Evolutionary conservation across 2,329 filamentous ascomycete genomes (phyloP).

Genomic region (Colletotrichum euphorbiae): DNA sequence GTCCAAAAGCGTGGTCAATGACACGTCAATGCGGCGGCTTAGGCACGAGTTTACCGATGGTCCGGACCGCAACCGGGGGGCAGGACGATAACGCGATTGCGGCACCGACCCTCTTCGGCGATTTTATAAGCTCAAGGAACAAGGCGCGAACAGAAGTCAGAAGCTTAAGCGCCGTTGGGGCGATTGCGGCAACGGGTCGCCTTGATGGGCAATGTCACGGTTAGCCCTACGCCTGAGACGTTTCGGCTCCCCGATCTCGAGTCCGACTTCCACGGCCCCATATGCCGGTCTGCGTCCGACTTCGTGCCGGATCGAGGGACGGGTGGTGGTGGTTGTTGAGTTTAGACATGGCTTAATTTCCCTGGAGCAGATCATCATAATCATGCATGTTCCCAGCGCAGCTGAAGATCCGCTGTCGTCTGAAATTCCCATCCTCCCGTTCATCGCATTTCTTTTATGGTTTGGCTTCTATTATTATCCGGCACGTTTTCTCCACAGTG

Average conservation of each 20-base stretch:
- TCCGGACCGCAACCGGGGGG: conserved; percentile 21
- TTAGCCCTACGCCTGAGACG: conserved; percentile 30
- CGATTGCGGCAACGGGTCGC: too few relatives aligned
- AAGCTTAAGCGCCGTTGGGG: conserved; percentile 25
- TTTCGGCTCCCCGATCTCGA: conserved; percentile 30
- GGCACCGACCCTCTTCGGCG: conserved; percentile 17
- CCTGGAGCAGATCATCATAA: conserved; percentile 2
- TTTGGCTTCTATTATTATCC: conserved; percentile 4
- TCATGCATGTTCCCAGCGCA: conserved; percentile 16
- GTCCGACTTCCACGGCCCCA: conserved; percentile 10
- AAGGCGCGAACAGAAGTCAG: not conserved
- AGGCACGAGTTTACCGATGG: conserved; percentile 17
- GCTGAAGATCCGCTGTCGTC: conserved; percentile 11
- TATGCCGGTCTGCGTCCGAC: conserved; percentile 16
- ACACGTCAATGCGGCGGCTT: conserved; percentile 11
- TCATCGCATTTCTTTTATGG: not conserved
- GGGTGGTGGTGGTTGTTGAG: not conserved
- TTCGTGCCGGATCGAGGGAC: not conserved
- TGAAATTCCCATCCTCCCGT: not conserved
- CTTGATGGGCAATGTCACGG: not conserved
- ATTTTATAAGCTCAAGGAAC: not conserved
- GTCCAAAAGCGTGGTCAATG: not conserved
- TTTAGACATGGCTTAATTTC: not conserved
- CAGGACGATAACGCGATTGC: conserved; percentile 30
- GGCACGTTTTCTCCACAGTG: not conserved